phyloP scores from a whole-genome alignment of 2,329 filamentous ascomycete genomes.

The Aspergillus transmontanensis region DNA sequence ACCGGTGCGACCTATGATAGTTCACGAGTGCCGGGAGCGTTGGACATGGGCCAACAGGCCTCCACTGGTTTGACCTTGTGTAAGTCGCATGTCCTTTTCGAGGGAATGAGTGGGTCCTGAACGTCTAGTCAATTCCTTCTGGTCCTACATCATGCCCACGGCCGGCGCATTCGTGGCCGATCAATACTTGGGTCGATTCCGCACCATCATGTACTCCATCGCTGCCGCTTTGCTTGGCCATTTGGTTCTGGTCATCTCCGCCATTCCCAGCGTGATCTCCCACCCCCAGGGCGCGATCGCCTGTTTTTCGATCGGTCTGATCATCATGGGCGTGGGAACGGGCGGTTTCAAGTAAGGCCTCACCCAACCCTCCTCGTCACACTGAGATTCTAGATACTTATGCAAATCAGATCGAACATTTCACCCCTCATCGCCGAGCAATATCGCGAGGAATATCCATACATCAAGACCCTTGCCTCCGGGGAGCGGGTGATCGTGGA shows the following conservation, averaged over 20 bases:
- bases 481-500: slow-evolving; percentile 73
- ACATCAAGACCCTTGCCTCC: slow-evolving; percentile 56
- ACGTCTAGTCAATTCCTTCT: slow-evolving; percentile 59
- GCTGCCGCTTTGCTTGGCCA: slow-evolving; percentile 67
- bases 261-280: slow-evolving; percentile 65
- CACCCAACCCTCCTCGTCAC: neutral
- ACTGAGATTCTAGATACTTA: neutral
- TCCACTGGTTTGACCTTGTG: slow-evolving; percentile 54
- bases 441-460: slow-evolving; percentile 61
- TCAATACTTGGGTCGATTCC: slow-evolving; percentile 69
- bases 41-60: slow-evolving; percentile 61
- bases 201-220: slow-evolving; percentile 69
- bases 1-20: slow-evolving; percentile 48
- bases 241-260: slow-evolving; percentile 65
- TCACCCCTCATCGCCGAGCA: slow-evolving; percentile 72
- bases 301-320: slow-evolving; percentile 64
- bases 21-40: slow-evolving; percentile 49
- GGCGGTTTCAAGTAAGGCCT: slow-evolving; percentile 70
- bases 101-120: neutral
- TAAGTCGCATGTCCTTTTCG: slow-evolving; percentile 24
- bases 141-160: slow-evolving; percentile 63
- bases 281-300: slow-evolving; percentile 61
- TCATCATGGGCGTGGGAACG: slow-evolving; percentile 73
- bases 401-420: slow-evolving; percentile 61
- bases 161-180: slow-evolving; percentile 66